Evolutionary conservation across 371 early-diverging fungal genomes (phyloP).

Genomic region (Lichtheimia ornata): DNA sequence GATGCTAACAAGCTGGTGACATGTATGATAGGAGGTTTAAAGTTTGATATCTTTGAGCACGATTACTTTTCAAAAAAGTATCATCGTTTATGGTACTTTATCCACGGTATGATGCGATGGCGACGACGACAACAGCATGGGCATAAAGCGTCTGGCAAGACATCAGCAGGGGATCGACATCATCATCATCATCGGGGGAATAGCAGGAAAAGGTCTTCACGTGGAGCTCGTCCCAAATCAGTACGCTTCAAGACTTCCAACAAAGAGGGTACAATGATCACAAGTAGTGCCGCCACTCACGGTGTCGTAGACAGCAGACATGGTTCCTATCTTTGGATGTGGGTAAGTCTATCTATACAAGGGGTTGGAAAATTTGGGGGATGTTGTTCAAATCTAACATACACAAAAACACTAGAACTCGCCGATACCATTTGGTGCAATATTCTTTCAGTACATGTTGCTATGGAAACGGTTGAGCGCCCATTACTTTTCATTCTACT

Average conservation of each 20-base stretch:
- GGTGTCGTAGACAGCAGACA: conserved; percentile 2
- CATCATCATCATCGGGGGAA: no score
- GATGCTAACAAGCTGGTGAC: background rate
- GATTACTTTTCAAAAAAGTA: conserved; percentile 32
- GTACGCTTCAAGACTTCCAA: conserved; percentile 18
- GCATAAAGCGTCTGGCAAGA: no score
- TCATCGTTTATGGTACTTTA: conserved; percentile 17
- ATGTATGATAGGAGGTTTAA: conserved; percentile 41
- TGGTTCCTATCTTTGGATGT: conserved; percentile 42
- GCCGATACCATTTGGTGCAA: conserved; percentile 59
- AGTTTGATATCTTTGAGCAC: conserved; percentile 45
- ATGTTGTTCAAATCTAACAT: background rate
- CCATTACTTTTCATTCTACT: conserved; percentile 60
- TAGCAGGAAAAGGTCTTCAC: no score
- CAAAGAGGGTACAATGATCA: background rate
- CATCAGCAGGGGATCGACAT: no score
- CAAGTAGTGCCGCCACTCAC: conserved; percentile 4
- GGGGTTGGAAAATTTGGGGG: background rate
- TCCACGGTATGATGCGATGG: background rate
- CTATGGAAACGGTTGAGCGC: conserved; percentile 63
- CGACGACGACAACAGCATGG: no score
- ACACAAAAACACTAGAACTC: conserved; percentile 40
- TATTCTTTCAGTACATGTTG: conserved; percentile 64
- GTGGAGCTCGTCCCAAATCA: background rate
- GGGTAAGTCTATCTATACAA: conserved; percentile 15